A percentile compares a stretch with the other conserved stretches of the same genome.
Conservation (phyloP, 495 filamentous ascomycete genomes). For the Talaromyces wortmannii region DNA sequence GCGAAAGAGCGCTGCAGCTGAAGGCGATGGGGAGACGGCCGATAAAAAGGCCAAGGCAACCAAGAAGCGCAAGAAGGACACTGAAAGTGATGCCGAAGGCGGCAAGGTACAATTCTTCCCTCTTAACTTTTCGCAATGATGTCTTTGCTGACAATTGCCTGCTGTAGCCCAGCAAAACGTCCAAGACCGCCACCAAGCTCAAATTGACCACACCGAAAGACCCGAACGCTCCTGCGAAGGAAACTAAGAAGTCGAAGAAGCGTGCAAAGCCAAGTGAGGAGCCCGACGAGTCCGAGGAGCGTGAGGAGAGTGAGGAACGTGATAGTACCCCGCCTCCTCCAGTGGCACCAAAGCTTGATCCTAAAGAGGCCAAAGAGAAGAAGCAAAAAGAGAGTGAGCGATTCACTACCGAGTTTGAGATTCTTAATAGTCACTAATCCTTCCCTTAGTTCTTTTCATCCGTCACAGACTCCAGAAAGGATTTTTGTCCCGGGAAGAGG, state of each 20-base stretch:
- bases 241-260: conserved; percentile 52
- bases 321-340: conserved; percentile 19
- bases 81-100: conserved; percentile 56
- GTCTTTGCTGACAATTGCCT: conserved; percentile 9
- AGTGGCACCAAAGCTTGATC: conserved; percentile 46
- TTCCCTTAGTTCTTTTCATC: conserved; percentile 60
- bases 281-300: not conserved
- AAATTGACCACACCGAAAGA: conserved; percentile 48
- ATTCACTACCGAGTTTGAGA: not conserved
- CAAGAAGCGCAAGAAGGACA: conserved; percentile 66
- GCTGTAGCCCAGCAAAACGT: conserved; percentile 46
- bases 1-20: conserved; percentile 44
- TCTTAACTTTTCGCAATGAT: not conserved
- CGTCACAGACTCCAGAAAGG: conserved; percentile 89
- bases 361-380: conserved; percentile 56
- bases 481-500: conserved; percentile 71
- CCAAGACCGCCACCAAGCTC: conserved; percentile 51
- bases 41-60: conserved; percentile 54
- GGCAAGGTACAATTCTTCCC: conserved; percentile 48
- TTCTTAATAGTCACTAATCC: not conserved
- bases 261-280: conserved; percentile 6
- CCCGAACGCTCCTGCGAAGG: conserved; percentile 27
- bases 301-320: conserved; percentile 32
- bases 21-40: conserved; percentile 69
- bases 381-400: conserved; percentile 61